Evolutionary conservation across 2,329 filamentous ascomycete genomes (phyloP).

Genomic region (Penicillium occitanis): DNA sequence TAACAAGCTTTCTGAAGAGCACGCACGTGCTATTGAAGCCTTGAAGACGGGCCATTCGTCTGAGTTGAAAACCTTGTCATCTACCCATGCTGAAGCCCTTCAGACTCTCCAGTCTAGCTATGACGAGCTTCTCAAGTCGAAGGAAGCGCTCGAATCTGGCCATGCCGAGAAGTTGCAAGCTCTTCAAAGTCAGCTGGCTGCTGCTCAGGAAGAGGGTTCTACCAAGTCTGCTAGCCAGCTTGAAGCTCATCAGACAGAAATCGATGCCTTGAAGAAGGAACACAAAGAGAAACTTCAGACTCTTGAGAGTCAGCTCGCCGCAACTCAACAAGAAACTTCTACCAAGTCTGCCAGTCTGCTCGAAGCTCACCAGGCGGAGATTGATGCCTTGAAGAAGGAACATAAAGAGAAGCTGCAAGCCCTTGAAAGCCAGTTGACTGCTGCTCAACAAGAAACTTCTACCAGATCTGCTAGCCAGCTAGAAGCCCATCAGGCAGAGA

Average conservation of each 20-base stretch:
- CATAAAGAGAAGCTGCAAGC: slow-evolving; percentile 32
- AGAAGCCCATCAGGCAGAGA: slow-evolving; percentile 26
- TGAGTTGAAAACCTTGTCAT: slow-evolving; percentile 34
- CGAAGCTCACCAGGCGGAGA: slow-evolving; percentile 29
- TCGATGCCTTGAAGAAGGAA: slow-evolving; percentile 15
- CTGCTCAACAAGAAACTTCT: slow-evolving; percentile 22
- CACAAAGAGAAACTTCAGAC: background rate
- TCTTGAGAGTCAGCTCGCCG: slow-evolving; percentile 26
- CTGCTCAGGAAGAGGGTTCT: slow-evolving; percentile 22
- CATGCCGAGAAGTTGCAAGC: slow-evolving; percentile 34
- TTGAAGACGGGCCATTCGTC: slow-evolving; percentile 38
- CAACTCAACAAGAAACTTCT: slow-evolving; percentile 27
- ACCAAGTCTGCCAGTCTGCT: slow-evolving; percentile 33
- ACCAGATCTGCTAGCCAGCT: background rate
- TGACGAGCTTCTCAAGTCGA: slow-evolving; percentile 33
- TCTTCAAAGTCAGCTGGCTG: slow-evolving; percentile 28
- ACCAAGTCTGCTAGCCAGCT: background rate
- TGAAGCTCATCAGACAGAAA: slow-evolving; percentile 28
- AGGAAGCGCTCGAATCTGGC: slow-evolving; percentile 31
- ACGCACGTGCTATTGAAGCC: slow-evolving; percentile 34
- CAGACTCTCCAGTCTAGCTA: slow-evolving; percentile 36
- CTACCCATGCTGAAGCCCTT: slow-evolving; percentile 33
- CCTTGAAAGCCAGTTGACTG: slow-evolving; percentile 28
- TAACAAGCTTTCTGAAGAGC: slow-evolving; percentile 33
- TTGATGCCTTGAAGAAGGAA: slow-evolving; percentile 37